A percentile compares a stretch with the other conserved stretches of the same genome.
Conservation (phyloP, 345 rosid species). For the Garcia nutans region DNA sequence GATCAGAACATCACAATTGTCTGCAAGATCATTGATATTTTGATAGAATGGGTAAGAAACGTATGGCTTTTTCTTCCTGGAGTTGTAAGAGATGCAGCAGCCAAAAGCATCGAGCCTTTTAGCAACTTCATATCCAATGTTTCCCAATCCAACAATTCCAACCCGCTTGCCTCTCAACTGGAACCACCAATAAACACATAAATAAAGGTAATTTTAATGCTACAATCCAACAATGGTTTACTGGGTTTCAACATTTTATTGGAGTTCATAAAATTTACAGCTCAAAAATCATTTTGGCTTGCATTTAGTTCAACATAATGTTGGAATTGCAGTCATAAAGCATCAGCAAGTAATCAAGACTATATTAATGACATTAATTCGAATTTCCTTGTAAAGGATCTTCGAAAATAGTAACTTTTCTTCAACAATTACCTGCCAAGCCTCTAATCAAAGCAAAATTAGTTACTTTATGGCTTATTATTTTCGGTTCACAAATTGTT, state of each 20-base stretch:
- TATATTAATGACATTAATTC: neutral
- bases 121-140: slow-evolving; percentile 41
- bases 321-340: too few relatives aligned
- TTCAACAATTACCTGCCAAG: too few relatives aligned
- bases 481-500: too few relatives aligned
- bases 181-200: neutral
- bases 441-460: too few relatives aligned
- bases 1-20: slow-evolving; percentile 41
- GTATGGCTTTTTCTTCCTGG: slow-evolving; percentile 38
- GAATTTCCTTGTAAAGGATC: neutral
- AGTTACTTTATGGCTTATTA: too few relatives aligned
- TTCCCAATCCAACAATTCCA: slow-evolving; percentile 59
- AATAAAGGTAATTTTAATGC: neutral
- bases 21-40: slow-evolving; percentile 39
- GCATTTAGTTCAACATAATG: neutral
- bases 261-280: neutral
- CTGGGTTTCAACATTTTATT: neutral
- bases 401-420: too few relatives aligned
- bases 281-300: neutral
- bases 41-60: slow-evolving; percentile 38
- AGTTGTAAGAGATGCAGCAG: slow-evolving; percentile 44
- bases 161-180: slow-evolving; percentile 52
- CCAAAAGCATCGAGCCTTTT: slow-evolving; percentile 51
- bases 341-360: too few relatives aligned
- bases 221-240: neutral